Percentiles rank a stretch among this genome's conserved stretches.
Conservation (phyloP, 495 filamentous ascomycete species). For the Neurospora discreta region DNA sequence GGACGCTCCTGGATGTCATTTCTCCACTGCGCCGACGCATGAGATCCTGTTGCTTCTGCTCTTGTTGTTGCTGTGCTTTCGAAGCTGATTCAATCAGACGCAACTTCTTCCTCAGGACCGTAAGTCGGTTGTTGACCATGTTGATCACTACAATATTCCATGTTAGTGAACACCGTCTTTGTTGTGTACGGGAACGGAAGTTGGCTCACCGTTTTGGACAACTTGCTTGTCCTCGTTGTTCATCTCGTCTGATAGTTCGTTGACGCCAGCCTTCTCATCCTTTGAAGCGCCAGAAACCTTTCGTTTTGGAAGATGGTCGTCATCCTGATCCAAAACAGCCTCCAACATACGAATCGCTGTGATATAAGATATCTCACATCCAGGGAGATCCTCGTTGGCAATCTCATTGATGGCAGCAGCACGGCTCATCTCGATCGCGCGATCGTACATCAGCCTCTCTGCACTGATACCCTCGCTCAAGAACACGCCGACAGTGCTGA, state of each 20-base stretch:
- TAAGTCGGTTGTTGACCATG: conserved; percentile 31
- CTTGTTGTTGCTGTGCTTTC: conserved; percentile 22
- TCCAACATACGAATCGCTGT: conserved; percentile 91
- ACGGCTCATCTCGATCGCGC: conserved; percentile 91
- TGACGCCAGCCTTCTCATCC: conserved; percentile 31
- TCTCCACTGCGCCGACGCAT: conserved; percentile 35
- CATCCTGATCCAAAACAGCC: conserved; percentile 81
- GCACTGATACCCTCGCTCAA: conserved; percentile 71
- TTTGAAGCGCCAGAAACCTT: conserved; percentile 24
- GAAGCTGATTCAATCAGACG: conserved; percentile 33
- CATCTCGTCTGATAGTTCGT: conserved; percentile 45
- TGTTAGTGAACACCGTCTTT: conserved; percentile 5
- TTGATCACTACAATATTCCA: conserved; percentile 26
- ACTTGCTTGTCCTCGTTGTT: conserved; percentile 62
- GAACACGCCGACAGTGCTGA: conserved; percentile 43
- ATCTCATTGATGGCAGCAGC: conserved; percentile 91
- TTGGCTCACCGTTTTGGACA: conserved; percentile 51
- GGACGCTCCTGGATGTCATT: conserved; percentile 31
- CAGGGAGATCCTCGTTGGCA: conserved; percentile 74
- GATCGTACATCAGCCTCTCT: conserved; percentile 96
- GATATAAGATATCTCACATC: conserved; percentile 85
- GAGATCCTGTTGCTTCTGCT: conserved; percentile 19
- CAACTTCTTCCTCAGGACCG: conserved; percentile 31
- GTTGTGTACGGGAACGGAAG: neutral
- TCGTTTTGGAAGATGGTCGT: conserved; percentile 45